These are phyloP conservation scores for Eremothecium sinecaudum DNA, from an alignment of 1,139 yeast species.

Conservation along the genomic window DNA sequence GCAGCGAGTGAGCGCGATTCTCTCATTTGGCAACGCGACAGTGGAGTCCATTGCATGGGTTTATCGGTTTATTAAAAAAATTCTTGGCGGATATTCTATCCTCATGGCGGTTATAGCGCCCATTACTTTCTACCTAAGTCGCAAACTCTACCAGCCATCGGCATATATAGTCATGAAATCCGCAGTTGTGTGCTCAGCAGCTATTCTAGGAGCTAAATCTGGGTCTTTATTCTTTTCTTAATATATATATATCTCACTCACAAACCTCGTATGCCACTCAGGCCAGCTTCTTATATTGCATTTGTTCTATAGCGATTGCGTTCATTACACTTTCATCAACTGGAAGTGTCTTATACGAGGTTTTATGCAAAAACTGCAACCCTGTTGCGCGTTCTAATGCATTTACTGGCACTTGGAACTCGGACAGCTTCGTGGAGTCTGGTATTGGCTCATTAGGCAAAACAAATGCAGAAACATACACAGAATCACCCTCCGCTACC, in stretches of 20 bases:
- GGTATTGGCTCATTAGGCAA: slow-evolving; percentile 73
- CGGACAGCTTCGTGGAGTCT: slow-evolving; percentile 58
- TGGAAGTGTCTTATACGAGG: slow-evolving; percentile 1
- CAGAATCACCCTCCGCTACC: slow-evolving; percentile 63
- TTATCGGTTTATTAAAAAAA: not conserved
- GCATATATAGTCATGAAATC: not conserved
- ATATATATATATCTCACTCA: slow-evolving; percentile 1
- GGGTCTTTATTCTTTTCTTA: slow-evolving; percentile 1
- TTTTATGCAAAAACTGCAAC: slow-evolving; percentile 62
- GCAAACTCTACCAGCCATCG: not conserved
- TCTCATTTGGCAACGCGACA: slow-evolving; percentile 2
- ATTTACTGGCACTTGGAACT: slow-evolving; percentile 80
- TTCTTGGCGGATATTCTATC: not conserved
- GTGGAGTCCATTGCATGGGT: not conserved
- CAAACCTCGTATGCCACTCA: too few species aligned
- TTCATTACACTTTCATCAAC: slow-evolving; percentile 2
- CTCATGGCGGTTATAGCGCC: not conserved
- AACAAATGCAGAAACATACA: slow-evolving; percentile 87
- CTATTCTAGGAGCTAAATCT: slow-evolving; percentile 2
- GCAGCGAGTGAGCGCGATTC: not conserved
- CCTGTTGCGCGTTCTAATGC: slow-evolving; percentile 86
- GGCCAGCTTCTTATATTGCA: not conserved
- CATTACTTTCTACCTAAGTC: not conserved
- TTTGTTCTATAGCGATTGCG: not conserved
- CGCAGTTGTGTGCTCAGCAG: not conserved